Base-by-base conservation (phyloP, 1,284 basidiomycete species). In the Boletus semigastroideus region DNA sequence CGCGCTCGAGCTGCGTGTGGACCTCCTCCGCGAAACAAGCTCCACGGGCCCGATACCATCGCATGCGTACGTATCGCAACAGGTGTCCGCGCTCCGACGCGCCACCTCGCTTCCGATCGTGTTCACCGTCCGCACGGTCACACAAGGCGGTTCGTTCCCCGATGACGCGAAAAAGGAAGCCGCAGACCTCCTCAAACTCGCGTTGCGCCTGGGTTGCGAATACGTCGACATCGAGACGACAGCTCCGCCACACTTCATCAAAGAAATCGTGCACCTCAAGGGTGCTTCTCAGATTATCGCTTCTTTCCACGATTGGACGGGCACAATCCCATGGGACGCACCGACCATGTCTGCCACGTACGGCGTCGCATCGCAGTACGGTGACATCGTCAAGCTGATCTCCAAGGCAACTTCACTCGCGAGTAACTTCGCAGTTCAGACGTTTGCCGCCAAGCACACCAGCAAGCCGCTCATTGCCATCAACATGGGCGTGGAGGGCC, bases 301-400 rank as follows among this genome's bases (percentile, higher is more conserved):
- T 0, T 97, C 94, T 11, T 96, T 87, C 84, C 95, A 98, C 68
- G 94, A 99, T 66, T 94, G 90, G 86, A 86, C 82, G 37, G 95
- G 96, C 3, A 75, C 78, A 19, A 79, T 97, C 74, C 82, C 82
- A 57, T 99, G 96, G 96, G 79, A 85, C 57, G 78, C 86, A 12
- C 69, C 79, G 4, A 70, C 78, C 25, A 84, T 90, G 40, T 80
- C 83, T 60, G 80, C 83, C 53, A 89, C 87, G 64, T 91, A 90
- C 67, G 77, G 77, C 33, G 61, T 80, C 31, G 90, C 89, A 6
- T 73, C 77, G 33, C 72, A 75, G 53, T 77, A 86, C 42, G 94
- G 94, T 10, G 94, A 99, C 71, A 84, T 98, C 31, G 79, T 93
- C 74, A 98, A 98, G 76, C 82, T 99, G 53, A 88, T 98, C 42